Evolutionary conservation across 495 filamentous ascomycete genomes (phyloP), one percentile per base, ranked within the genome.

Genomic region (Aspergillus olivimuriae): DNA sequence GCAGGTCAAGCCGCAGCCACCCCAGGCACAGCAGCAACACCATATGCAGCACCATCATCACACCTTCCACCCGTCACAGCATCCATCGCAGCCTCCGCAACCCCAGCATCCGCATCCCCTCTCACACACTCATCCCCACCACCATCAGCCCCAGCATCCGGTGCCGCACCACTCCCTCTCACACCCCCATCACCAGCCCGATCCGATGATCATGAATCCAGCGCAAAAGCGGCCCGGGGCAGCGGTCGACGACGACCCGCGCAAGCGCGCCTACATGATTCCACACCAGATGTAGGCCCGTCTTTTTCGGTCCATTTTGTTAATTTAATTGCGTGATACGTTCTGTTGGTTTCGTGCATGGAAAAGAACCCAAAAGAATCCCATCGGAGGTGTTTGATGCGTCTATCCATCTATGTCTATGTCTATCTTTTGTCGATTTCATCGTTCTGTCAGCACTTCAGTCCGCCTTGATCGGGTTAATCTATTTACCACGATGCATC

Each of bases 201-300:
- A 59, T 5, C 39, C 46, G 0, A 39, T 53, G 34, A 48, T 54
- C 18, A 14, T 57, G 37, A 61, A 62, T 19, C 50, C 46, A 15
- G 39, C 44, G 16, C 52, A 57, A 22, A 65, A 66, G 34, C 62
- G 56, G 14, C 33, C 54, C 2, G 47, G 53, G 2, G 44, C 53
- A 20, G 43, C 26, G 1, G 24, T 50, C 8, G 62, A 68, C 14
- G 57, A 68, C 1, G 63, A 66, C 7, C 44, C 61, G 1, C 60
- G 56, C 24, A 66, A 66, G 39, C 58, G 62, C 17, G 48, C 59
- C 34, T 57, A 54, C 17, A 56, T 59, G 8, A 66, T 60, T 10
- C 63, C 65, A 16, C 52, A 54, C 15, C 50, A 52, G 32, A 47
- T 49, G 40, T 51, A 47, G 38, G 19, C n/a, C n/a, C n/a, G n/a